phyloP scores from a whole-genome alignment of 2,329 filamentous ascomycete species.

The Cladophialophora exuberans region DNA sequence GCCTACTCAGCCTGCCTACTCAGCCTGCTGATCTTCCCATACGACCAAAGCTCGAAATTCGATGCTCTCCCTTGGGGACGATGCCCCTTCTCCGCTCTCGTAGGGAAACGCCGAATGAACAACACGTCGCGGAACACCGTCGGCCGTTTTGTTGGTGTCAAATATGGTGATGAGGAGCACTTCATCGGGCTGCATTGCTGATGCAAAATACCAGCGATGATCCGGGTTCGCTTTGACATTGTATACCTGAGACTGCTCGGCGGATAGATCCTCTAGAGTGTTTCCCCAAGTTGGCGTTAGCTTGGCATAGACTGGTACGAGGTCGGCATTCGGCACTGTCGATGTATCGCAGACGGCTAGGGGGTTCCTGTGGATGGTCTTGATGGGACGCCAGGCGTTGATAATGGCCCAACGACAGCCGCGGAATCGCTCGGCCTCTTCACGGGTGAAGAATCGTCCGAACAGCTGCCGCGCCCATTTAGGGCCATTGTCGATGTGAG shows the following conservation, averaged over 20 bases:
- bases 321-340: conserved; percentile 53
- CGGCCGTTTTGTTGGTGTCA: conserved; percentile 7
- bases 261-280: neutral
- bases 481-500: conserved; percentile 55
- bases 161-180: conserved; percentile 29
- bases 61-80: conserved; percentile 4
- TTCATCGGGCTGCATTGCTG: conserved; percentile 14
- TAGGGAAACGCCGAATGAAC: conserved; percentile 10
- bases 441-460: conserved; percentile 40
- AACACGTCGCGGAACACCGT: neutral
- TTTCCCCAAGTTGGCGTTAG: neutral
- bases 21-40: neutral
- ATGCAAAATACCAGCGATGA: conserved; percentile 16
- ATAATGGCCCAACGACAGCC: conserved; percentile 50
- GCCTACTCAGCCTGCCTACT: too few species aligned
- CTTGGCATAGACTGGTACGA: conserved; percentile 44
- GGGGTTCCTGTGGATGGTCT: conserved; percentile 56
- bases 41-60: conserved; percentile 10
- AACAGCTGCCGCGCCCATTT: conserved; percentile 47
- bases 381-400: conserved; percentile 56
- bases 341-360: conserved; percentile 56
- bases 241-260: neutral
- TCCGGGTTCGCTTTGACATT: conserved; percentile 34
- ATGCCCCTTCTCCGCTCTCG: neutral
- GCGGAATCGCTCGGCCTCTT: conserved; percentile 37